These are phyloP conservation scores for Pseudogymnoascus sp. DNA, from an alignment of 2,329 filamentous ascomycete species.

Conservation along the genomic window DNA sequence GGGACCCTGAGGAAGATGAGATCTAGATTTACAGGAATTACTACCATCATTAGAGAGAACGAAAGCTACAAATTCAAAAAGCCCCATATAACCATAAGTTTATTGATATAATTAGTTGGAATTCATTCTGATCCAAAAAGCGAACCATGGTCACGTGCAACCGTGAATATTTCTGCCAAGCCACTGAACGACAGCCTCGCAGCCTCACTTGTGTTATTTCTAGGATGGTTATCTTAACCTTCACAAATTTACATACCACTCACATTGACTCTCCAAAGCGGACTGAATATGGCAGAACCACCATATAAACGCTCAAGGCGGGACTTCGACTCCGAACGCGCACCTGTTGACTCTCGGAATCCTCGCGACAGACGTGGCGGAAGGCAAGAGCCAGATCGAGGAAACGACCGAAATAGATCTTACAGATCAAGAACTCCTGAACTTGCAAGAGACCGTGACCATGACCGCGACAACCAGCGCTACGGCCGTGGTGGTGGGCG, in stretches of 20 bases:
- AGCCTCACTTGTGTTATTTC: constrained; percentile 4
- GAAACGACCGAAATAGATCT: constrained; percentile 28
- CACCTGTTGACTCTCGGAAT: constrained; percentile 3
- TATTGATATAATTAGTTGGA: background rate
- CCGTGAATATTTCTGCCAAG: background rate
- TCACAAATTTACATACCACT: background rate
- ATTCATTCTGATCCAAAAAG: background rate
- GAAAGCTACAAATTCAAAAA: background rate
- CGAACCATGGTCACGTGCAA: background rate
- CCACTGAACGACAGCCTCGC: background rate
- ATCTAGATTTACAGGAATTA: constrained; percentile 26
- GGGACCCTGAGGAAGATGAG: constrained; percentile 93
- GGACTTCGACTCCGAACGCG: constrained; percentile 34
- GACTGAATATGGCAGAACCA: constrained; percentile 41
- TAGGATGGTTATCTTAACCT: background rate
- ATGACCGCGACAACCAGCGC: constrained; percentile 12
- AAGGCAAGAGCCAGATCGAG: constrained; percentile 26
- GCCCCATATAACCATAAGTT: background rate
- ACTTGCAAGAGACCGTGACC: constrained; percentile 24
- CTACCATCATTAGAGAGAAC: constrained; percentile 1
- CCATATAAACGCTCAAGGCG: constrained; percentile 41
- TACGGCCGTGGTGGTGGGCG: constrained; percentile 12
- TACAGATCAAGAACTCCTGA: constrained; percentile 19
- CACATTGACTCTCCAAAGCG: background rate
- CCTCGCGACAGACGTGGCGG: constrained; percentile 28